Evolutionary conservation across 306 rosid species (phyloP), one percentile per base, ranked within the genome.

Genomic region (Dryas alaskensis): DNA sequence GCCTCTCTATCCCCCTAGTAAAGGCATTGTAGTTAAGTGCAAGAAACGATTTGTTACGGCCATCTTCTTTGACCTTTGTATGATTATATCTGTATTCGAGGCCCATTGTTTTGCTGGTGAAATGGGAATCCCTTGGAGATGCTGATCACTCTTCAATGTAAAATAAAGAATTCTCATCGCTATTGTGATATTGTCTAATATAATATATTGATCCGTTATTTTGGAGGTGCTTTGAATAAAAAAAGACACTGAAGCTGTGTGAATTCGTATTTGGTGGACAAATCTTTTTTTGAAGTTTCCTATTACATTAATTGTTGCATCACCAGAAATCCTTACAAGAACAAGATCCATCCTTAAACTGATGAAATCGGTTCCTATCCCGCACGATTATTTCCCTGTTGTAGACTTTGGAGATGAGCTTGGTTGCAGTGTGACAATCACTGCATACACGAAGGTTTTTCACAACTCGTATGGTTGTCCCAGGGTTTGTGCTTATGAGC

Each of bases 311-410:
- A 22, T 14, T 27, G 52, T 43, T 22, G 6, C 25, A 7, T 81
- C 84, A 72, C 81, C 78, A 76, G 63, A 81, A 81, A 60, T 81
- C 78, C 49, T 58, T 43, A 22, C 72, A 67, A 42, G 73, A 81
- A 76, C 76, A 51, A 46, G 70, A 71, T 17, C 78, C 84, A 46
- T 81, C 72, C 50, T 52, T 76, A 46, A 74, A 65, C 14, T 40
- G 65, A 69, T 59, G 78, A 52, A 70, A 70, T 4, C 62, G 57
- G 51, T 44, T 81, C 42, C 67, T 40, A 60, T 76, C 81, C 55
- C 67, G n/a, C 47, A 71, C 70, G 10, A 76, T 49, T 25, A 65
- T 67, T 61, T 65, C 78, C 59, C 81, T 65, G 12, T 52, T 60
- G 67, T 76, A 76, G 52, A 66, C 75, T 71, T 59, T 69, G 19